These are phyloP conservation scores for Ceratocystis smalleyi DNA, from an alignment of 2,329 filamentous ascomycete genomes.

Conservation along the genomic window DNA sequence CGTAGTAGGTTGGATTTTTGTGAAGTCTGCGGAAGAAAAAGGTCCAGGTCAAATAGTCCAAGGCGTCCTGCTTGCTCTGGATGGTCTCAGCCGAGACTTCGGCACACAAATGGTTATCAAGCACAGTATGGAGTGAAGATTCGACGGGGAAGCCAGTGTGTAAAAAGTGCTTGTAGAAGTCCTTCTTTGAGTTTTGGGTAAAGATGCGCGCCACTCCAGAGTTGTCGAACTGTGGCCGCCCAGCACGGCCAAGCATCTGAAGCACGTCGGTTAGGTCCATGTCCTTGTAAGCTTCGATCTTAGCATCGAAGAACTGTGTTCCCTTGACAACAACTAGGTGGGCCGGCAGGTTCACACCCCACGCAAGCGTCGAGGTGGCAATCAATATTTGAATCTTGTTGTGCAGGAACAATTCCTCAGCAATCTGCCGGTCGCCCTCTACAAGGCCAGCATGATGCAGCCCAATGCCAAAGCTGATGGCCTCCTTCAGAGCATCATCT, in stretches of 20 bases:
- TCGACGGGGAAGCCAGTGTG: conserved; percentile 97
- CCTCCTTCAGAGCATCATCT: conserved; percentile 80
- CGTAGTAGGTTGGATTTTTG: conserved; percentile 98
- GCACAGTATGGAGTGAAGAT: conserved; percentile 84
- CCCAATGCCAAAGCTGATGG: conserved; percentile 93
- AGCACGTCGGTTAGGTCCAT: conserved; percentile 98
- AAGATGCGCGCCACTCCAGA: conserved; percentile 95
- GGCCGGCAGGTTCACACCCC: conserved; percentile 94
- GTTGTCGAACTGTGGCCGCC: conserved; percentile 88
- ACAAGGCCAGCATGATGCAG: conserved; percentile 94
- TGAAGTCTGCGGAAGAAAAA: conserved; percentile 96
- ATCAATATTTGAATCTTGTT: conserved; percentile 97
- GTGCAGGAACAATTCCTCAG: conserved; percentile 88
- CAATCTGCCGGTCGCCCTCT: conserved; percentile 77
- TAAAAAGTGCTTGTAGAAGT: conserved; percentile 98
- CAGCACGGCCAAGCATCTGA: conserved; percentile 93
- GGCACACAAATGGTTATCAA: conserved; percentile 92
- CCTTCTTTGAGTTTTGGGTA: conserved; percentile 93
- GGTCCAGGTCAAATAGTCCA: conserved; percentile 97
- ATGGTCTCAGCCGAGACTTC: conserved; percentile 91
- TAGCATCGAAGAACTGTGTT: conserved; percentile 95
- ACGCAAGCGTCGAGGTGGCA: conserved; percentile 88
- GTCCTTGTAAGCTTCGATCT: conserved; percentile 92
- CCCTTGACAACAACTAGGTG: conserved; percentile 96
- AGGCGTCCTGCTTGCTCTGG: conserved; percentile 83